Evolutionary conservation across 164 flowering plant genomes (phyloP), one percentile per base, ranked within the genome.

Genomic region (Aristolochia contorta): DNA sequence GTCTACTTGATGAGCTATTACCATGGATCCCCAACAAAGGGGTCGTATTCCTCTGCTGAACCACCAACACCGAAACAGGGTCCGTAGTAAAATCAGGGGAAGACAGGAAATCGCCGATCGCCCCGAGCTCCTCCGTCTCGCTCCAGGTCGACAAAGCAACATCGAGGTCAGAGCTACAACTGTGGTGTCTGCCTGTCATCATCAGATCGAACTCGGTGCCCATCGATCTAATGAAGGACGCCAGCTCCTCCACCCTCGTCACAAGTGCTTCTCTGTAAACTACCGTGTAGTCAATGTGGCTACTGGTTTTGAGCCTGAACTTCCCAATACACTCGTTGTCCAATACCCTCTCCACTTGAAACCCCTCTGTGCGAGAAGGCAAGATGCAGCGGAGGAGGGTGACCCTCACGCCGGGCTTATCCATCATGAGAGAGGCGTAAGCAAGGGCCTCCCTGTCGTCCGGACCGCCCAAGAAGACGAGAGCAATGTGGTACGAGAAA

Each of bases 361-460:
- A 27, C 16, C 56, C 30, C 18, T 49, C n/a, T 20, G 63, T 1
- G 67, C 27, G 13, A n/a, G 15, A 10, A 43, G 77, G 82, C 0
- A 72, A 50, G 0, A 83, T 59, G 64, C 86, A 79, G 52, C 96
- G 69, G 25, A 89, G 75, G 0, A 81, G 89, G 0, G 85, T 80
- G 18, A 89, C 81, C 30, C 68, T 86, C 15, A 89, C 79, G 15
- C 85, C 85, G 0, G 84, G 83, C 59, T 84, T 89, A 7, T 74
- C 63, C 0, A 89, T 77, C 16, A 86, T 71, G 0, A 82, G 76
- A 0, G 80, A 71, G 0, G 84, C 82, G 46, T 74, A 86, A 47
- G 86, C 81, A 2, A 89, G 66, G 8, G 91, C 91, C 65, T 89
- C 96, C 13, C 93, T 60, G 48, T 89, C 96, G 53, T 89, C 91